A percentile compares a stretch with the other conserved stretches of the same genome.
phyloP scores from a whole-genome alignment of 1,139 yeast genomes.

The Geotrichum candidum region DNA sequence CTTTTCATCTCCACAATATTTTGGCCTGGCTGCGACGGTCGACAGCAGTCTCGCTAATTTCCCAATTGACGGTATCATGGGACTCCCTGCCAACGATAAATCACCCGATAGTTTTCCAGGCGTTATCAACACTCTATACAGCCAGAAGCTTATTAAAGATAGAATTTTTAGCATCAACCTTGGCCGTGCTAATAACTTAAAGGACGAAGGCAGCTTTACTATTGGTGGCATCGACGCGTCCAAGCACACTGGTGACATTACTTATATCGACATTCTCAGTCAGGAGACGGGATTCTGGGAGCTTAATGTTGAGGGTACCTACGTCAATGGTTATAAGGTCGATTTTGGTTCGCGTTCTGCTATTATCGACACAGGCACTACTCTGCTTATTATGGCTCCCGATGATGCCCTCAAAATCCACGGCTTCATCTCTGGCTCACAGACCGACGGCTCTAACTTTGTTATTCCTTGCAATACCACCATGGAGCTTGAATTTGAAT shows the following conservation, averaged over 20 bases:
- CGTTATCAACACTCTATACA: constrained; percentile 38
- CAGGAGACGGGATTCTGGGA: constrained; percentile 47
- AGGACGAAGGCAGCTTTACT: constrained; percentile 53
- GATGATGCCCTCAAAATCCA: constrained; percentile 52
- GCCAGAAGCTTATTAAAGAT: constrained; percentile 35
- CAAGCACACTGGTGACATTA: constrained; percentile 42
- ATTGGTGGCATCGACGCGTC: constrained; percentile 42
- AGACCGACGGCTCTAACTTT: constrained; percentile 53
- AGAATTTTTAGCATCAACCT: constrained; percentile 42
- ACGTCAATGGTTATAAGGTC: constrained; percentile 32
- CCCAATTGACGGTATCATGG: constrained; percentile 56
- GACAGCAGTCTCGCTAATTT: constrained; percentile 51
- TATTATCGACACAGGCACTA: constrained; percentile 62
- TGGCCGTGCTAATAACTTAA: constrained; percentile 38
- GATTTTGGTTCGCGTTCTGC: constrained; percentile 47
- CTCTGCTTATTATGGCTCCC: constrained; percentile 53
- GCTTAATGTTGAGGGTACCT: constrained; percentile 40
- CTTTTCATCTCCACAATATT: constrained; percentile 40
- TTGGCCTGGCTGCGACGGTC: constrained; percentile 51
- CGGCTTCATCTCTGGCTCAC: constrained; percentile 43
- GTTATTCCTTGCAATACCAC: constrained; percentile 55
- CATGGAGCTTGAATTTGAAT: constrained; percentile 36
- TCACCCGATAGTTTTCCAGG: constrained; percentile 32
- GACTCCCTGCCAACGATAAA: constrained; percentile 43
- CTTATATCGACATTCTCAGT: constrained; percentile 35